Evolutionary conservation across 768 basidiomycete species (phyloP).

Genomic region (Pulveroboletus ravenelii): DNA sequence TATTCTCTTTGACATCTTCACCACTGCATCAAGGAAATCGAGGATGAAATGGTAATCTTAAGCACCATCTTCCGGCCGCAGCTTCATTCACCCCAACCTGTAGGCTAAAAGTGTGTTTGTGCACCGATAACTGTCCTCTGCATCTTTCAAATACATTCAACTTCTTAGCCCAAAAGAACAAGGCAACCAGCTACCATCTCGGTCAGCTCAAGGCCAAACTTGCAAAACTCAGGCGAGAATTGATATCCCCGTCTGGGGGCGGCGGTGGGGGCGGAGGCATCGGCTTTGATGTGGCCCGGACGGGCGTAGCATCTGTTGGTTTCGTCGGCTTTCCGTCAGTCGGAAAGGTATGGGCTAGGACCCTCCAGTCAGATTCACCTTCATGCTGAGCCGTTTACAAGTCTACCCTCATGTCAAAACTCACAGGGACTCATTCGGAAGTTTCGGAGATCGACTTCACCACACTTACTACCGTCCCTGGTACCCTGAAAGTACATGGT

Average conservation of each 20-base stretch:
- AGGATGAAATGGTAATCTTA: conserved; percentile 88
- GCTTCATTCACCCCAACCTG: conserved; percentile 26
- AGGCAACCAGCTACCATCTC: conserved; percentile 93
- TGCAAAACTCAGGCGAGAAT: conserved; percentile 92
- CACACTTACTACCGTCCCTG: conserved; percentile 91
- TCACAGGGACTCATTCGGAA: conserved; percentile 96
- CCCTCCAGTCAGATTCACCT: conserved; percentile 2
- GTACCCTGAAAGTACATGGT: conserved; percentile 91
- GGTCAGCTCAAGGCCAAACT: conserved; percentile 98
- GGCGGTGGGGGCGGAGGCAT: conserved; percentile 86
- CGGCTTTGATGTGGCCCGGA: conserved; percentile 97
- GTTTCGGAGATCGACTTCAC: conserved; percentile 97
- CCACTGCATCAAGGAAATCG: conserved; percentile 62
- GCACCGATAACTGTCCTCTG: conserved; percentile 7
- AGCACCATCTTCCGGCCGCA: conserved; percentile 9
- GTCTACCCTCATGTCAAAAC: conserved; percentile 93
- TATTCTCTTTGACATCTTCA: conserved; percentile 5
- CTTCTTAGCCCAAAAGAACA: conserved; percentile 84
- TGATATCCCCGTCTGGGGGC: conserved; percentile 72
- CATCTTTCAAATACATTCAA: conserved; percentile 11
- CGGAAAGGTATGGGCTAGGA: conserved; percentile 59
- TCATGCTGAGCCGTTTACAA: conserved; percentile 27
- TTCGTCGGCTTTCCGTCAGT: conserved; percentile 93
- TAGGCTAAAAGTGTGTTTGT: conserved; percentile 73
- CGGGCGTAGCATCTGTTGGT: conserved; percentile 95